Percentiles rank a stretch among this genome's conserved stretches.
Evolutionary conservation across 2,329 filamentous ascomycete species (phyloP).

Genomic region (Neofusicoccum laricinum): DNA sequence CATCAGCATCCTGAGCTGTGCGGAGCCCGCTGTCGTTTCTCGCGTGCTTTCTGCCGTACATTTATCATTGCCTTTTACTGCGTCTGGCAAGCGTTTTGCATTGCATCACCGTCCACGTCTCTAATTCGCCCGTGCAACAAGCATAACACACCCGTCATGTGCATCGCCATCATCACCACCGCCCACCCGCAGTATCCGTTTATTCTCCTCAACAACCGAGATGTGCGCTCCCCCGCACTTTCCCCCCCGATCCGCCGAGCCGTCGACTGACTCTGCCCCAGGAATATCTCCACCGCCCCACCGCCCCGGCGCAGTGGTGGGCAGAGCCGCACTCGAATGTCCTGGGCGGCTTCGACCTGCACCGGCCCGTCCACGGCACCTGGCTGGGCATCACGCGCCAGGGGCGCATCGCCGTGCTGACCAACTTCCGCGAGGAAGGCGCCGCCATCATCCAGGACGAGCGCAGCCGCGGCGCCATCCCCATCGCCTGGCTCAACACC

Average conservation of each 20-base stretch:
- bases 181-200: slow-evolving; percentile 49
- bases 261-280: slow-evolving; percentile 24
- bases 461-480: slow-evolving; percentile 58
- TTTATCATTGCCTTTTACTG: not conserved
- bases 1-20: not conserved
- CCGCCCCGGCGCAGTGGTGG: slow-evolving; percentile 60
- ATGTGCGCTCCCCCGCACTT: slow-evolving; percentile 30
- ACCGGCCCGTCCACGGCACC: slow-evolving; percentile 58
- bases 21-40: not conserved
- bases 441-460: slow-evolving; percentile 41
- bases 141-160: slow-evolving; percentile 35
- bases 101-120: not conserved
- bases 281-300: slow-evolving; percentile 63
- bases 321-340: slow-evolving; percentile 49
- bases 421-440: slow-evolving; percentile 60
- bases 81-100: not conserved
- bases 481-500: slow-evolving; percentile 57
- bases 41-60: not conserved
- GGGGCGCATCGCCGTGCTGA: slow-evolving; percentile 61
- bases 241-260: not conserved
- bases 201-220: slow-evolving; percentile 51
- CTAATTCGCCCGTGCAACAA: not conserved
- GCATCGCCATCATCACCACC: slow-evolving; percentile 49
- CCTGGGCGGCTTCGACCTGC: slow-evolving; percentile 60
- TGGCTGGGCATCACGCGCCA: slow-evolving; percentile 63